Evolutionary conservation across 2,329 filamentous ascomycete genomes (phyloP).

Genomic region (Colletotrichum sansevieriae): DNA sequence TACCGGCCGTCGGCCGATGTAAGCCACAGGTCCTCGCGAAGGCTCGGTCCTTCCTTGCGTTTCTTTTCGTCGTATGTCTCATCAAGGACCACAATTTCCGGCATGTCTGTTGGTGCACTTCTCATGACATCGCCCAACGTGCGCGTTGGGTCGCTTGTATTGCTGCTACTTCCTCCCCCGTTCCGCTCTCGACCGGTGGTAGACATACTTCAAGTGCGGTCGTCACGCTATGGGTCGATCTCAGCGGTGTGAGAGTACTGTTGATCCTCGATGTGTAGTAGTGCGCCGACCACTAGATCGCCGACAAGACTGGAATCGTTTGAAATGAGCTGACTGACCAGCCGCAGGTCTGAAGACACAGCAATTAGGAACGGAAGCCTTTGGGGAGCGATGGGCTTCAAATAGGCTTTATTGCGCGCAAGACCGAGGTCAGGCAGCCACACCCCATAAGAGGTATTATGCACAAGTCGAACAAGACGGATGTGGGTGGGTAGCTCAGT

Average conservation of each 20-base stretch:
- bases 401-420: constrained; percentile 32
- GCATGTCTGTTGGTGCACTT: constrained; percentile 52
- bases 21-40: constrained; percentile 62
- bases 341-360: constrained; percentile 3
- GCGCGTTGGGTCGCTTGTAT: background rate
- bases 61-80: constrained; percentile 49
- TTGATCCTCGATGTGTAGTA: background rate
- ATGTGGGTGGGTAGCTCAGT: constrained; percentile 41
- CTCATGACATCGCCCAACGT: constrained; percentile 58
- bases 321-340: background rate
- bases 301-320: constrained; percentile 7
- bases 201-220: constrained; percentile 29
- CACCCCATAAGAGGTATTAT: constrained; percentile 31
- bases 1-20: constrained; percentile 64
- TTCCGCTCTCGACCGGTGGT: constrained; percentile 7
- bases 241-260: background rate
- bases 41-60: constrained; percentile 52
- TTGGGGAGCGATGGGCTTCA: constrained; percentile 30
- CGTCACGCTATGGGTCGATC: constrained; percentile 18
- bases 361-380: background rate
- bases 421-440: constrained; percentile 41
- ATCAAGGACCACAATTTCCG: constrained; percentile 56
- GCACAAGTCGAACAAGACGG: constrained; percentile 38
- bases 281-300: constrained; percentile 3
- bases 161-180: constrained; percentile 19